Conservation (phyloP, 2,329 filamentous ascomycete genomes). For the Myriosclerotinia curreyana region DNA sequence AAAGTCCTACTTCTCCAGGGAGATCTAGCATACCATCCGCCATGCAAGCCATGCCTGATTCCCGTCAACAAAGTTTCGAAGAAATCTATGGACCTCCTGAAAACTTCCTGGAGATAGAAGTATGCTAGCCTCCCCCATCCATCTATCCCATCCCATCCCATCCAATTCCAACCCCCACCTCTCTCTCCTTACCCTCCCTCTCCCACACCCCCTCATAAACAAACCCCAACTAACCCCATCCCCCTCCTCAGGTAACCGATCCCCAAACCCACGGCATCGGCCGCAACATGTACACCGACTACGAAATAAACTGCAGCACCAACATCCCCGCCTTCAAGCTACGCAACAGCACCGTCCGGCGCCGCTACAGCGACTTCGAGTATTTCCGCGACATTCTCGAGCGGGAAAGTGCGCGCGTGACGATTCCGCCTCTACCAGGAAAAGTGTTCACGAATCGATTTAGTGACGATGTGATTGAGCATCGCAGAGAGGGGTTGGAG, state of each 20-base stretch:
- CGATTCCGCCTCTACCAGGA: slow-evolving; percentile 90
- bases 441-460: slow-evolving; percentile 99
- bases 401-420: slow-evolving; percentile 89
- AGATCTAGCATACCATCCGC: slow-evolving; percentile 23
- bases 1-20: slow-evolving; percentile 16
- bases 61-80: slow-evolving; percentile 91
- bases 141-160: slow-evolving; percentile 14
- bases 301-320: slow-evolving; percentile 95
- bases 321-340: slow-evolving; percentile 99
- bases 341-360: slow-evolving; percentile 79
- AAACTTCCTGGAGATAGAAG: slow-evolving; percentile 98
- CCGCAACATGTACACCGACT: slow-evolving; percentile 96
- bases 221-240: slow-evolving; percentile 22
- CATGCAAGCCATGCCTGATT: slow-evolving; percentile 66
- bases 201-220: slow-evolving; percentile 7
- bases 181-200: not conserved
- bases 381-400: slow-evolving; percentile 98
- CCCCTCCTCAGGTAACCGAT: slow-evolving; percentile 68
- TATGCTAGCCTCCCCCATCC: slow-evolving; percentile 43
- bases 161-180: slow-evolving; percentile 22
- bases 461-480: slow-evolving; percentile 97
- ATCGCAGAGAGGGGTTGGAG: slow-evolving; percentile 84
- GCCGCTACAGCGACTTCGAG: slow-evolving; percentile 97
- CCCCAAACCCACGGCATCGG: slow-evolving; percentile 93
- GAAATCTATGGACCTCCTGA: slow-evolving; percentile 98